phyloP scores from a whole-genome alignment of 257 asterid genomes.

The Solanum tarijense region DNA sequence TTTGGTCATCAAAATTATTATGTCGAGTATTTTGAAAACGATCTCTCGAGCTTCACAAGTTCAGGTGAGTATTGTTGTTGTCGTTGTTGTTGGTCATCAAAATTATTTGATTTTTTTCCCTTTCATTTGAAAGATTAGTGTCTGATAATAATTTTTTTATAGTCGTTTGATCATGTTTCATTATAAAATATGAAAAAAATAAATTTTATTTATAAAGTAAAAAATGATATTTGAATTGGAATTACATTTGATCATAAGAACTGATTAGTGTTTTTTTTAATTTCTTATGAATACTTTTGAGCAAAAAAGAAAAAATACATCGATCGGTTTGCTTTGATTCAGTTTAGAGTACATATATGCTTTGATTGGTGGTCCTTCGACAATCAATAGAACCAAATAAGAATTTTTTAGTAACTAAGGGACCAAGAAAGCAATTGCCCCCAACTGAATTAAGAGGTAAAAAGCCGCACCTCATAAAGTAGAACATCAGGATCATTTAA shows the following conservation, averaged over 20 bases:
- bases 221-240: not conserved
- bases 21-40: too few species aligned
- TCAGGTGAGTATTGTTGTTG: too few species aligned
- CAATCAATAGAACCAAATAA: not conserved
- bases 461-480: not conserved
- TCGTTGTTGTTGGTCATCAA: too few species aligned
- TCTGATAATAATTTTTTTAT: too few species aligned
- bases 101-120: too few species aligned
- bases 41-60: too few species aligned
- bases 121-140: too few species aligned
- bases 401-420: not conserved
- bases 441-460: not conserved
- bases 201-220: too few species aligned
- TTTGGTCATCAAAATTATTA: too few species aligned
- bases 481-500: not conserved
- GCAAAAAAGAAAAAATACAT: not conserved
- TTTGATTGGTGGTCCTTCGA: not conserved
- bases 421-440: not conserved
- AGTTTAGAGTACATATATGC: not conserved
- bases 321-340: not conserved
- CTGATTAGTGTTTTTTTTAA: not conserved
- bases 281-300: not conserved
- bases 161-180: not conserved
- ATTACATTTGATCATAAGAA: not conserved
- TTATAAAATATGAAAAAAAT: too few species aligned